A percentile compares a stretch with the other conserved stretches of the same genome.
Evolutionary conservation across 108 stramenopile genomes (phyloP).

Genomic region (Thalassiosira profunda): DNA sequence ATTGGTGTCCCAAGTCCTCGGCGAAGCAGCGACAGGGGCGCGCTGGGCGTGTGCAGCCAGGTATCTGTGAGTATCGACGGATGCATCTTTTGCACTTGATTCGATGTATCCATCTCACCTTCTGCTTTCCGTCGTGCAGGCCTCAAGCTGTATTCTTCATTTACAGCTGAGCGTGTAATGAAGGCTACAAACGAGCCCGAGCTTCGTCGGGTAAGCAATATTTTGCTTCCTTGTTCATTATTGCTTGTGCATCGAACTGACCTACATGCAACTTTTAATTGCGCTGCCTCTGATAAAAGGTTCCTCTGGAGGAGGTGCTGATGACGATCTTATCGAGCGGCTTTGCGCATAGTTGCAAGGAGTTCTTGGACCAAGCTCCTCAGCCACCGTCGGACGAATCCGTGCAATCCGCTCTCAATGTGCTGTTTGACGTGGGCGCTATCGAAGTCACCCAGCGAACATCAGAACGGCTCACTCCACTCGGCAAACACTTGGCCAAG

Average conservation of each 20-base stretch:
- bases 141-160: slow-evolving; percentile 82
- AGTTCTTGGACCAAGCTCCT: slow-evolving; percentile 90
- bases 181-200: slow-evolving; percentile 82
- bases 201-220: slow-evolving; percentile 87
- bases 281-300: too few relatives aligned
- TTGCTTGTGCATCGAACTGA: background rate
- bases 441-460: slow-evolving; percentile 23
- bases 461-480: slow-evolving; percentile 77
- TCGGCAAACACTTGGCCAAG: slow-evolving; percentile 89
- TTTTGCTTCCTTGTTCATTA: too few relatives aligned
- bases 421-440: slow-evolving; percentile 84
- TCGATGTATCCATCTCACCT: background rate
- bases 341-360: slow-evolving; percentile 46
- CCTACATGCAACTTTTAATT: too few relatives aligned
- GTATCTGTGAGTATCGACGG: slow-evolving; percentile 64
- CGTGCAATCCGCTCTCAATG: slow-evolving; percentile 64
- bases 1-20: slow-evolving; percentile 91
- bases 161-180: slow-evolving; percentile 67
- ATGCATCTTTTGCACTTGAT: background rate
- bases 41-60: slow-evolving; percentile 94
- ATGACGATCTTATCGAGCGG: slow-evolving; percentile 72
- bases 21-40: slow-evolving; percentile 94
- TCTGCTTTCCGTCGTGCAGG: background rate
- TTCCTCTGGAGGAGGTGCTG: slow-evolving; percentile 60
- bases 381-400: slow-evolving; percentile 89